phyloP scores from a whole-genome alignment of 768 basidiomycete species.

The Strobilomyces confusus region DNA sequence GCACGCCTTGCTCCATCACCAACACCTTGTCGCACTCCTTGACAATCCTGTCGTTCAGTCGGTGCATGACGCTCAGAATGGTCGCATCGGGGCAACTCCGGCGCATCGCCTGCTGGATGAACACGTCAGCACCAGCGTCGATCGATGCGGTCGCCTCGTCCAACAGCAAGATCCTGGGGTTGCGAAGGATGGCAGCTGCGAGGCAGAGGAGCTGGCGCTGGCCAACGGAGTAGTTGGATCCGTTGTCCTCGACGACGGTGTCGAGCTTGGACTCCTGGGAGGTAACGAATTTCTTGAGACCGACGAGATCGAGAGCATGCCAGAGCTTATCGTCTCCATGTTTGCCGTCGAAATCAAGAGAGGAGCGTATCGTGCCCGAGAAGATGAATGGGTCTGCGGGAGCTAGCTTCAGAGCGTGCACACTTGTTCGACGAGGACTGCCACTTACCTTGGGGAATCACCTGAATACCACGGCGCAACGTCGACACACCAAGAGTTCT shows the following conservation, averaged over 20 bases:
- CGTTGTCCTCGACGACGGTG: constrained; percentile 71
- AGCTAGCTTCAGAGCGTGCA: not conserved
- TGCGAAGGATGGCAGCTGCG: constrained; percentile 28
- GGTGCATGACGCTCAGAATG: constrained; percentile 30
- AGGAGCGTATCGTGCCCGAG: constrained; percentile 29
- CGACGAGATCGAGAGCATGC: constrained; percentile 40
- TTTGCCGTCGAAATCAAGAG: constrained; percentile 25
- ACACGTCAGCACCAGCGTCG: constrained; percentile 83
- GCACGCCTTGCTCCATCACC: constrained; percentile 38
- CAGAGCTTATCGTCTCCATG: constrained; percentile 29
- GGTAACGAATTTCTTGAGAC: constrained; percentile 61
- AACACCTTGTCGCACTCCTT: constrained; percentile 30
- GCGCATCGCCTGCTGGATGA: constrained; percentile 40
- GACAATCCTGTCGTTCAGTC: constrained; percentile 27
- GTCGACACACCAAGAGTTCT: constrained; percentile 60
- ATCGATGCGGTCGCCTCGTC: constrained; percentile 54
- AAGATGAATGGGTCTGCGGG: constrained; percentile 30
- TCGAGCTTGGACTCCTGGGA: constrained; percentile 77
- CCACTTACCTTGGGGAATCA: constrained; percentile 27
- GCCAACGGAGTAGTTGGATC: constrained; percentile 81
- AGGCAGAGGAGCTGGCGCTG: constrained; percentile 83
- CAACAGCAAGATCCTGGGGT: constrained; percentile 29
- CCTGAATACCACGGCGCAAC: constrained; percentile 27
- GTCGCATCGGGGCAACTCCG: constrained; percentile 28
- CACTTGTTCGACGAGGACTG: not conserved